These are phyloP conservation scores for Entonaema liquescens DNA, from an alignment of 495 filamentous ascomycete genomes.

Conservation along the genomic window DNA sequence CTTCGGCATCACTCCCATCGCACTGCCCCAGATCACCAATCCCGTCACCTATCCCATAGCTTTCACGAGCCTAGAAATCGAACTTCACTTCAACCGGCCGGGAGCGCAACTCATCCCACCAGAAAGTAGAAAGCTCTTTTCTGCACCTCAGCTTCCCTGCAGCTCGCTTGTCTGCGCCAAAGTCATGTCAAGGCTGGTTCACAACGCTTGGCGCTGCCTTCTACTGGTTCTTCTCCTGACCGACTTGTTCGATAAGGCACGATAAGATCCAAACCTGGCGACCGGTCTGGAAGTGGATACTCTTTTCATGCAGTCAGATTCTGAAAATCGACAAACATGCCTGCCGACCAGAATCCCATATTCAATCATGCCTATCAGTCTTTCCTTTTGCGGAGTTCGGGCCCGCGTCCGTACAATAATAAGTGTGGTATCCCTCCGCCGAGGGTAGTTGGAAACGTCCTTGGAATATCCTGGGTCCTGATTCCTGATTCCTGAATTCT, in stretches of 20 bases:
- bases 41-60: conserved; percentile 3
- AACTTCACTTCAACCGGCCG: conserved; percentile 42
- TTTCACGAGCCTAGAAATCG: conserved; percentile 24
- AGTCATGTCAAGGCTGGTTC: conserved; percentile 30
- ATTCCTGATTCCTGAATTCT: conserved; percentile 31
- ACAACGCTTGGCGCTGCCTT: conserved; percentile 26
- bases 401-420: conserved; percentile 40
- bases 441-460: conserved; percentile 13
- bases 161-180: conserved; percentile 43
- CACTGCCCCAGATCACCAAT: conserved; percentile 16
- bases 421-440: conserved; percentile 41
- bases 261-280: conserved; percentile 42
- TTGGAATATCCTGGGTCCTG: conserved; percentile 17
- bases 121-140: conserved; percentile 18
- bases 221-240: conserved; percentile 35
- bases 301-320: conserved; percentile 40
- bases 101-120: conserved; percentile 22
- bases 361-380: conserved; percentile 20
- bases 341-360: conserved; percentile 41
- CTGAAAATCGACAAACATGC: conserved; percentile 38
- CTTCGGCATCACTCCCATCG: conserved; percentile 33
- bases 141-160: conserved; percentile 41
- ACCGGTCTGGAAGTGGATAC: conserved; percentile 40
- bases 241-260: conserved; percentile 37
- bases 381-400: conserved; percentile 42